A percentile compares a stretch with the other conserved stretches of the same genome.
phyloP scores from a whole-genome alignment of 2,329 filamentous ascomycete genomes.

The Aureobasidium namibiae region DNA sequence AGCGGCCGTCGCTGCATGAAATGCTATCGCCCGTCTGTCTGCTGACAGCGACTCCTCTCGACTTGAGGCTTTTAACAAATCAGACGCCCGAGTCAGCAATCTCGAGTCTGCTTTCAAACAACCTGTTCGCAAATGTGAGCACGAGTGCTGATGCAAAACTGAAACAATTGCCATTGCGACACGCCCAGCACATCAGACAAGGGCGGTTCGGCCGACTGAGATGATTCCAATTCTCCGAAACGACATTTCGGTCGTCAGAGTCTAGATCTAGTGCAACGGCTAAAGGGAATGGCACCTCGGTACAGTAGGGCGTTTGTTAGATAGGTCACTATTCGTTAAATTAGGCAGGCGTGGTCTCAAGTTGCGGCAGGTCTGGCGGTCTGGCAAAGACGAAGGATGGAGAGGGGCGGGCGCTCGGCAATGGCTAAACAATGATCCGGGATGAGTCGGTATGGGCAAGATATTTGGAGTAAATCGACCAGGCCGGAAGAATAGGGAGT shows the following conservation, averaged over 20 bases:
- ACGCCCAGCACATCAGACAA: background rate
- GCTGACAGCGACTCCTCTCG: background rate
- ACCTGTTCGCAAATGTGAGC: no score
- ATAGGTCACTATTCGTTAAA: background rate
- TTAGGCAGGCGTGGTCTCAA: background rate
- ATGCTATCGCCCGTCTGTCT: background rate
- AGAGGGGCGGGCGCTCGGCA: background rate
- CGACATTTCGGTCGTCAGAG: background rate
- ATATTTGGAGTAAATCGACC: background rate
- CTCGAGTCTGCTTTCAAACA: background rate
- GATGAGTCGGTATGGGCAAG: background rate
- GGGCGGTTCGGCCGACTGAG: background rate
- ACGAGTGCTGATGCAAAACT: background rate
- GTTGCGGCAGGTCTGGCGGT: background rate
- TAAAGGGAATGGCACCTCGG: background rate
- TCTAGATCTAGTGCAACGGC: background rate
- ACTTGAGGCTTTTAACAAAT: slow-evolving; percentile 1
- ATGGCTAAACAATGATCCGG: slow-evolving; percentile 7
- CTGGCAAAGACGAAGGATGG: background rate
- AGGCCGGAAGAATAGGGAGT: background rate
- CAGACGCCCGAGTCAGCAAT: background rate
- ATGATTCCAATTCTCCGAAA: background rate
- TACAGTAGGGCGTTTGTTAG: background rate
- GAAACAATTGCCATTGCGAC: background rate
- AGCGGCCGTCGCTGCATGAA: background rate